These are phyloP conservation scores for Chiua sp. DNA, from an alignment of 1,284 basidiomycete species.

Conservation along the genomic window DNA sequence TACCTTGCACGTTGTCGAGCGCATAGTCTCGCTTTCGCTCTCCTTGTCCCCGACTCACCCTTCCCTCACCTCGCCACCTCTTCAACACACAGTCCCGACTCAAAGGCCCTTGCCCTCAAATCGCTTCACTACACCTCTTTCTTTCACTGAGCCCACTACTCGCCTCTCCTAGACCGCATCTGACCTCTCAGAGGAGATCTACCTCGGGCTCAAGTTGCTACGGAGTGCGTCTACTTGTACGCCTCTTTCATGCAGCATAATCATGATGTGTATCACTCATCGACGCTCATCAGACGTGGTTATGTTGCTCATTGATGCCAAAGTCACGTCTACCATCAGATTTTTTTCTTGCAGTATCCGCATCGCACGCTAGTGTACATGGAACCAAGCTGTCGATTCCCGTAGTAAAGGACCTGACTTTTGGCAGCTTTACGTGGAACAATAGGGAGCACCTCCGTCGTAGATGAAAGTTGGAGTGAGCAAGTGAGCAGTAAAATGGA, in stretches of 20 bases:
- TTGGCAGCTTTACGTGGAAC: conserved; percentile 88
- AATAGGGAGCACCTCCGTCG: conserved; percentile 75
- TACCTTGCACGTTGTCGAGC: too few relatives aligned
- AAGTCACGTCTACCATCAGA: conserved; percentile 72
- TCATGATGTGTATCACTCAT: not conserved
- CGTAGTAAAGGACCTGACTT: conserved; percentile 81
- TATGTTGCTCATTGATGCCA: conserved; percentile 71
- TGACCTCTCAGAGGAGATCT: conserved; percentile 50
- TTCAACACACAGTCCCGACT: too few relatives aligned
- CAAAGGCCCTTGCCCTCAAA: too few relatives aligned
- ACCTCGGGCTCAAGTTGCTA: conserved; percentile 68
- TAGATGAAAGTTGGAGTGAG: conserved; percentile 36
- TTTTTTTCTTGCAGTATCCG: conserved; percentile 81
- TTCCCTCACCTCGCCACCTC: too few relatives aligned
- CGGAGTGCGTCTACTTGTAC: conserved; percentile 72
- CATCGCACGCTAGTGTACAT: conserved; percentile 76
- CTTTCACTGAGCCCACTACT: conserved; percentile 31
- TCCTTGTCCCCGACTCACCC: too few relatives aligned
- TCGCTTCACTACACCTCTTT: too few relatives aligned
- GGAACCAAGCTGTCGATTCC: conserved; percentile 79
- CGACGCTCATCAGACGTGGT: conserved; percentile 65
- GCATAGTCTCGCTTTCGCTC: too few relatives aligned
- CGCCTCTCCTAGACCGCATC: too few relatives aligned
- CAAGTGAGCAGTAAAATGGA: conserved; percentile 50
- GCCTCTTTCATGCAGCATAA: conserved; percentile 19